Conservation (phyloP, 176 grass and related monocot species). For the Rhynchospora pubera region DNA sequence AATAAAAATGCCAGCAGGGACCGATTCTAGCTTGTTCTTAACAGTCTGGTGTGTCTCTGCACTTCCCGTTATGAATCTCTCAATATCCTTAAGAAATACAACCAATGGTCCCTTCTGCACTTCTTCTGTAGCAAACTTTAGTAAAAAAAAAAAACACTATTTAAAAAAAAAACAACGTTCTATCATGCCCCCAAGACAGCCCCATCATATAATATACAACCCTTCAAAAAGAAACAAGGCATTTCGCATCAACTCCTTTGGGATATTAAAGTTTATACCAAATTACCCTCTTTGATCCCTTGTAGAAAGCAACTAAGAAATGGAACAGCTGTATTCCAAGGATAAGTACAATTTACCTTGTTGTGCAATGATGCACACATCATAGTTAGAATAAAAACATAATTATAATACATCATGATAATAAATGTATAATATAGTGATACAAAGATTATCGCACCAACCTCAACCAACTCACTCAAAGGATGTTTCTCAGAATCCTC, state of each 20-base stretch:
- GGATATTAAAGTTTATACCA: neutral
- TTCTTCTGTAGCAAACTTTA: slow-evolving; percentile 74
- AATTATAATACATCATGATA: neutral
- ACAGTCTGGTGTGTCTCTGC: slow-evolving; percentile 55
- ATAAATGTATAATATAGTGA: slow-evolving; percentile 3
- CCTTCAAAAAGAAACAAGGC: neutral
- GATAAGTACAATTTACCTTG: neutral
- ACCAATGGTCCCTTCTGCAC: slow-evolving; percentile 51
- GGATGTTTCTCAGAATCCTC: slow-evolving; percentile 70
- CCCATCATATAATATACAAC: neutral
- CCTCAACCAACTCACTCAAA: slow-evolving; percentile 81
- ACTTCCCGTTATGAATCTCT: slow-evolving; percentile 69
- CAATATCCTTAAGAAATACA: slow-evolving; percentile 76
- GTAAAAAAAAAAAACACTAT: slow-evolving; percentile 12
- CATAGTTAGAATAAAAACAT: neutral
- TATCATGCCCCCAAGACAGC: neutral
- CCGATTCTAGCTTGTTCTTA: slow-evolving; percentile 60
- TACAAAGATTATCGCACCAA: slow-evolving; percentile 21
- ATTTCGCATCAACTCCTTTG: neutral
- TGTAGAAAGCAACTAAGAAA: neutral
- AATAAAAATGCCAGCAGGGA: slow-evolving; percentile 74
- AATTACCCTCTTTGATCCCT: neutral
- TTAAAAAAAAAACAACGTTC: neutral
- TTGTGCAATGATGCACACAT: neutral
- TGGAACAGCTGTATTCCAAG: neutral